A percentile compares a stretch with the other conserved stretches of the same genome.
These are phyloP conservation scores for Fusarium bulbicola DNA, from an alignment of 2,329 filamentous ascomycete species.

Conservation along the genomic window DNA sequence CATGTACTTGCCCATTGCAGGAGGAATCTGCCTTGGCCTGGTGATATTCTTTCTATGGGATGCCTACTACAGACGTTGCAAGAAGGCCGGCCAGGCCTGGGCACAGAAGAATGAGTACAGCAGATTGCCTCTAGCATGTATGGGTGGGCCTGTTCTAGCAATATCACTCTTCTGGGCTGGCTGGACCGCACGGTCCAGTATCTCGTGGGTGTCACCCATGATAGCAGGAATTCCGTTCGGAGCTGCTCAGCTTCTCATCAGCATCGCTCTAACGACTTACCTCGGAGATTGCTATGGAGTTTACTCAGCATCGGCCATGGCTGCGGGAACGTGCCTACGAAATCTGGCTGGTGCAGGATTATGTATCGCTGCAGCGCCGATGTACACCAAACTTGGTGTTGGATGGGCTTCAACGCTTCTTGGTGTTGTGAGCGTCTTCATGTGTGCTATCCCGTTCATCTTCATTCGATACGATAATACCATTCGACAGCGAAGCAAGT, in stretches of 20 bases:
- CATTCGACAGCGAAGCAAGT: constrained; percentile 1
- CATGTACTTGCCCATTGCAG: constrained; percentile 14
- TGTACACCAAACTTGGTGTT: constrained; percentile 6
- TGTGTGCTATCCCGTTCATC: constrained; percentile 14
- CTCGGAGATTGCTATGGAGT: constrained; percentile 6
- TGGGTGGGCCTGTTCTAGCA: constrained; percentile 18
- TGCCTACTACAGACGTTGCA: constrained; percentile 6
- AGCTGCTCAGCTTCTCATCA: constrained; percentile 4
- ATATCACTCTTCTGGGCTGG: constrained; percentile 33
- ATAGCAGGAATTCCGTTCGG: constrained; percentile 6
- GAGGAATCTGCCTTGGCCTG: not conserved
- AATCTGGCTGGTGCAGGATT: constrained; percentile 7
- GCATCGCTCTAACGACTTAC: constrained; percentile 6
- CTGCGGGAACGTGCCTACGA: not conserved
- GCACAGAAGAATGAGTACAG: constrained; percentile 23
- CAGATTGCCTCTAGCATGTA: constrained; percentile 26
- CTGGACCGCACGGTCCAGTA: constrained; percentile 15
- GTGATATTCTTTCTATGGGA: constrained; percentile 24
- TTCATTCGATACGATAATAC: constrained; percentile 8
- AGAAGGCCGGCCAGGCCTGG: constrained; percentile 11
- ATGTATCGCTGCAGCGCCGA: constrained; percentile 7
- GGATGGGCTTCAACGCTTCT: constrained; percentile 8
- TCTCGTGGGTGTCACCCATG: constrained; percentile 11
- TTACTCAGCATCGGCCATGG: constrained; percentile 11
- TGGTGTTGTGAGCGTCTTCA: not conserved